phyloP scores from a whole-genome alignment of 2,329 filamentous ascomycete species.

The Fusarium buxicola region DNA sequence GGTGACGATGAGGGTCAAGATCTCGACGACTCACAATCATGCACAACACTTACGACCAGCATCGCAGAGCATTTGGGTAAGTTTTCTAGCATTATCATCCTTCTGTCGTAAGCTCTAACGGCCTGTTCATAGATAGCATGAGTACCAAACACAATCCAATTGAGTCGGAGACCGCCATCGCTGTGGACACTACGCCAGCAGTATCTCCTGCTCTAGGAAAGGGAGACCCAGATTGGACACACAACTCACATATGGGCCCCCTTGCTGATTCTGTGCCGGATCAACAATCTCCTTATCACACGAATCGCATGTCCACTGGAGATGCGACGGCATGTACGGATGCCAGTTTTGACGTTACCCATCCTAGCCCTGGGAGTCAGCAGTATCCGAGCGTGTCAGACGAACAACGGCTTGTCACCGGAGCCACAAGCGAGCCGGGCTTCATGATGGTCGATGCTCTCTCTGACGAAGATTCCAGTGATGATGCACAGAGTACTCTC shows the following conservation, averaged over 20 bases:
- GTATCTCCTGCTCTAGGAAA: too few relatives aligned
- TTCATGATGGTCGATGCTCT: background rate
- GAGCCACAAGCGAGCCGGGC: background rate
- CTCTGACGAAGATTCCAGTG: background rate
- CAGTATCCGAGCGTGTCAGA: background rate
- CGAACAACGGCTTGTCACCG: background rate
- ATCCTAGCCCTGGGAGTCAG: conserved; percentile 6
- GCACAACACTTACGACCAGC: conserved; percentile 9
- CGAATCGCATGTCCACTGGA: conserved; percentile 1
- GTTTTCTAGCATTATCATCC: too few relatives aligned
- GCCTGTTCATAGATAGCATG: too few relatives aligned
- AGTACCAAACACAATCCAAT: too few relatives aligned
- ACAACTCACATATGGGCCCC: background rate
- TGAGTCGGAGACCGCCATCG: too few relatives aligned
- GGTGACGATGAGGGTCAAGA: background rate
- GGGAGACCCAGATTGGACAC: background rate
- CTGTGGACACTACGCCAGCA: too few relatives aligned
- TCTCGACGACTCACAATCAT: background rate
- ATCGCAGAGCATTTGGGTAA: conserved; percentile 6
- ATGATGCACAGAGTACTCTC: too few relatives aligned
- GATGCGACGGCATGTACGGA: background rate
- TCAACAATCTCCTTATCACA: conserved; percentile 7
- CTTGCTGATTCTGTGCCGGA: conserved; percentile 4
- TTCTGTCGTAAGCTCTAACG: too few relatives aligned
- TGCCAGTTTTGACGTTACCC: background rate